Conservation (phyloP, 2,329 filamentous ascomycete species). For the Curvularia sp. region DNA sequence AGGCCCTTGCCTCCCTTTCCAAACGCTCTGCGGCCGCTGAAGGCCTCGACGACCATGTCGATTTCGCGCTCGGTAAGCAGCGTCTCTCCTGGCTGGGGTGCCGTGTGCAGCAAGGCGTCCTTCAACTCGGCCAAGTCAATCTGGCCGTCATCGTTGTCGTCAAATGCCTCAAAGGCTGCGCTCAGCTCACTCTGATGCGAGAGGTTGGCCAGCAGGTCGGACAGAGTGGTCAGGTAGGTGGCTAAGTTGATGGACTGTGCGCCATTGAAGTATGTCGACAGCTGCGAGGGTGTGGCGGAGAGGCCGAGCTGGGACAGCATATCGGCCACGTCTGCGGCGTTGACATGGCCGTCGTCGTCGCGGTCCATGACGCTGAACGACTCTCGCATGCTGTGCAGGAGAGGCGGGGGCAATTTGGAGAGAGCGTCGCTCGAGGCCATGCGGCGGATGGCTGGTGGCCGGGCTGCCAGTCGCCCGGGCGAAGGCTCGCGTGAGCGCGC, state of each 20-base stretch:
- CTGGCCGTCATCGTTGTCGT: constrained; percentile 93
- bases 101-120: constrained; percentile 82
- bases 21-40: constrained; percentile 83
- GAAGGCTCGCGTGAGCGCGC: constrained; percentile 16
- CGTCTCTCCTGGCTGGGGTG: constrained; percentile 65
- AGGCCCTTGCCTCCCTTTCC: constrained; percentile 62
- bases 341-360: constrained; percentile 83
- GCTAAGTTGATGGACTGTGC: constrained; percentile 79
- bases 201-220: constrained; percentile 73
- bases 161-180: constrained; percentile 92
- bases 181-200: constrained; percentile 81
- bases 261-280: constrained; percentile 81
- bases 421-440: constrained; percentile 52
- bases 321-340: constrained; percentile 81
- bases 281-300: constrained; percentile 71
- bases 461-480: constrained; percentile 23
- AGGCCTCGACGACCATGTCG: constrained; percentile 85
- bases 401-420: constrained; percentile 77
- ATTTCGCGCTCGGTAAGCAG: constrained; percentile 65
- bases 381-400: constrained; percentile 87
- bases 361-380: constrained; percentile 93
- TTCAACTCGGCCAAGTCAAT: constrained; percentile 83
- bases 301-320: constrained; percentile 88
- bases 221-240: constrained; percentile 82
- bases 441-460: constrained; percentile 37